Evolutionary conservation across 202 grass and related monocot genomes (phyloP).

Genomic region (Panicum virgatum): DNA sequence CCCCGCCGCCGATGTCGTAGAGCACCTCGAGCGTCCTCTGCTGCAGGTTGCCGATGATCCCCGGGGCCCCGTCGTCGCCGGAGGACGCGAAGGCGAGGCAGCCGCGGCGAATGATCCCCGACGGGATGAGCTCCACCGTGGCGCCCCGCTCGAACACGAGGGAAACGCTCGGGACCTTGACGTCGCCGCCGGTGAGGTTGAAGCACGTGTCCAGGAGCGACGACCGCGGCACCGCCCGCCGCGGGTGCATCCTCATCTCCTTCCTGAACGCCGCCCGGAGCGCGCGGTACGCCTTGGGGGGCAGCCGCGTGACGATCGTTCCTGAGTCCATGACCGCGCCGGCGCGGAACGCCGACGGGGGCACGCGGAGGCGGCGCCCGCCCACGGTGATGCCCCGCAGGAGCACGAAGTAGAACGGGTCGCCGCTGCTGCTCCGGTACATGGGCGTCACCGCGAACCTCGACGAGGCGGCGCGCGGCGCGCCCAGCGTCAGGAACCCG

Average conservation of each 20-base stretch:
- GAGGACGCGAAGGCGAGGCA: conserved; percentile 44
- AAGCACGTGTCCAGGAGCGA: conserved; percentile 49
- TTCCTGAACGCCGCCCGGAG: conserved; percentile 41
- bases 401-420: conserved; percentile 21
- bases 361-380: background rate
- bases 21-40: conserved; percentile 41
- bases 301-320: conserved; percentile 35
- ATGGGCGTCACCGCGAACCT: conserved; percentile 17
- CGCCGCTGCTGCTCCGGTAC: rapidly evolving
- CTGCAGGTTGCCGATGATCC: conserved; percentile 47
- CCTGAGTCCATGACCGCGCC: conserved; percentile 38
- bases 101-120: background rate
- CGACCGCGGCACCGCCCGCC: background rate
- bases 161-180: conserved; percentile 1
- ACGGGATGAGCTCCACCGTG: conserved; percentile 2
- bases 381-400: conserved; percentile 29
- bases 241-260: conserved; percentile 15
- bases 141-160: conserved; percentile 34
- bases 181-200: conserved; percentile 9
- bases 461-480: background rate
- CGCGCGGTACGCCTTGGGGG: conserved; percentile 9
- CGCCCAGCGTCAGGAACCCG: conserved; percentile 7
- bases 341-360: background rate
- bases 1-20: conserved; percentile 2
- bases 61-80: background rate